Evolutionary conservation across 2,329 filamentous ascomycete genomes (phyloP), one percentile per base, ranked within the genome.

Genomic region (Colletotrichum kahawae): DNA sequence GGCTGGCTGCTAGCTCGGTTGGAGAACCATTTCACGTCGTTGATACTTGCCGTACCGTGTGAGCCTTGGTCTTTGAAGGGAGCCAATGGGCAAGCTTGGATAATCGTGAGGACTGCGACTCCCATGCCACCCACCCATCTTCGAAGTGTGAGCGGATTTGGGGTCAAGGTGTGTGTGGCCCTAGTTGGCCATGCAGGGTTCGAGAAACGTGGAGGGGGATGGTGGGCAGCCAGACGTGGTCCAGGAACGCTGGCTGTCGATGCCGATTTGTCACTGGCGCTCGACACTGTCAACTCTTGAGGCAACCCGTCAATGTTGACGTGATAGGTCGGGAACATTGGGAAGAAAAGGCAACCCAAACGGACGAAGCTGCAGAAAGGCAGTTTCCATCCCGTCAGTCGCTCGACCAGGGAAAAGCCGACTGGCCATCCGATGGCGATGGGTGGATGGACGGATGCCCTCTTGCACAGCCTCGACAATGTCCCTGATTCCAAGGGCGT

Each of bases 171-270:
- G 48, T 59, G 59, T 43, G 65, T 68, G 70, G 59, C n/a, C 64
- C 48, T 60, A 69, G 70, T 65, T 74, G 51, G 65, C 65, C 65
- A 70, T 70, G 74, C 70, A 76, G 74, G 70, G 74, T 66, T 69
- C 70, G 59, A 66, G 70, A 70, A 70, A 69, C 64, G 60, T 69
- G 59, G 64, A 68, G 29, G 51, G 36, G 29, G 57, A 43, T 29
- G 72, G 54, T 31, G 54, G 54, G 62, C 31, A 34, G 63, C 31
- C 56, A 34, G 63, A 38, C 56, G 43, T 67, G 69, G 43, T 27
- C 69, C 56, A 75, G 69, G 72, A 72, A 68, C 63, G 63, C 33
- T 31, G 34, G 57, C 56, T 66, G 16, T 71, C 21, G 21, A 54
- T 31, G 62, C 43, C 27, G 43, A 59, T 59, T 70, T 72, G 72